Evolutionary conservation across 2,329 filamentous ascomycete species (phyloP), one percentile per base, ranked within the genome.

Genomic region (Aspergillus bombycis): DNA sequence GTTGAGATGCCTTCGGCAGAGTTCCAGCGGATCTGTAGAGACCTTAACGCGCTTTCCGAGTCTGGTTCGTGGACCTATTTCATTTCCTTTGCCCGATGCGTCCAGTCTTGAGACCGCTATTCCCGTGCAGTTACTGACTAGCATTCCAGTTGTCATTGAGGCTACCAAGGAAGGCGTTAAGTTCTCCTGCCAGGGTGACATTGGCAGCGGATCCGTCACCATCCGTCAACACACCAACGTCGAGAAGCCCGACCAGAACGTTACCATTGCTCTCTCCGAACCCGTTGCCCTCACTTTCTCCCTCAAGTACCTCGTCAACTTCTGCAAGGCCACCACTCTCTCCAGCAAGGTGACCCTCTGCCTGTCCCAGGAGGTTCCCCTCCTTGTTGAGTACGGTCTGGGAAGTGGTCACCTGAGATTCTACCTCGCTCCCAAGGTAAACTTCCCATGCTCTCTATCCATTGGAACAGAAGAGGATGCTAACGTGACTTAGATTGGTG

Each of bases 221-320:
- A 89, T 99, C 61, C 91, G 95, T 78, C 91, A 90, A 79, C 91
- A 95, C 83, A 91, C 87, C 75, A 92, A 93, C 77, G 86, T 97
- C 68, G 94, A 98, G 46, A 96, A 98, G 84, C 90, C 92, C 55
- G 88, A 91, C 11, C 84, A 90, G 76, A 92, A 94, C 75, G 91
- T 98, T 72, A 87, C 92, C 69, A 97, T 99, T 79, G 89, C 93
- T 76, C 88, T 99, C 66, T 91, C 88, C 45, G 96, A 99, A 83
- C 93, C 95, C 58, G 95, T 99, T 65, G 86, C 92, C 41, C 87
- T 99, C 67, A 98, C 94, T 57, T 99, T 99, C 84, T 98, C 95
- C 38, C 91, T 99, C 74, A 99, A 99, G 84, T 99, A 99, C 83
- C 90, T 99, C 3, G 92, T 96, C 86, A 98, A 98, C 87, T 99